These are phyloP conservation scores for Cladosporium sp. DNA, from an alignment of 2,329 filamentous ascomycete species.

Conservation along the genomic window DNA sequence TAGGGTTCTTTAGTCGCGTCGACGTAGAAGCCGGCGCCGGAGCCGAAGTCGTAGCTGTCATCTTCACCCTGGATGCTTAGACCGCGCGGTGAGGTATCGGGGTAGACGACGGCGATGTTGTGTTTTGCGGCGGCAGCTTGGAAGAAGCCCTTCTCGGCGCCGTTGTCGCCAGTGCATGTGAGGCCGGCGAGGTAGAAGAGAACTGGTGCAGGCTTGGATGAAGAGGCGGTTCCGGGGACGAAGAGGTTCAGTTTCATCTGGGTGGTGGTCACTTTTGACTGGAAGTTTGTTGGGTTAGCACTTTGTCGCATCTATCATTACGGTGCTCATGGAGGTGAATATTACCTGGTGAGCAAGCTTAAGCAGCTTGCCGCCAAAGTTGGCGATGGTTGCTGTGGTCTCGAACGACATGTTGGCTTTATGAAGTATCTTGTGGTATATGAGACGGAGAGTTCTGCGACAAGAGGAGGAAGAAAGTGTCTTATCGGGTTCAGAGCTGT, in stretches of 20 bases:
- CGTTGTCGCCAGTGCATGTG: slow-evolving; percentile 86
- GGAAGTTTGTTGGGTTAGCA: slow-evolving; percentile 16
- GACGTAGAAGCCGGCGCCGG: slow-evolving; percentile 90
- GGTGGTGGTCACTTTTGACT: slow-evolving; percentile 71
- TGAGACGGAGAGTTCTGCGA: not conserved
- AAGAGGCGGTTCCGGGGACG: slow-evolving; percentile 68
- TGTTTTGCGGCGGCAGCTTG: slow-evolving; percentile 74
- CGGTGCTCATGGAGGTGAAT: not conserved
- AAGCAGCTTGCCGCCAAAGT: slow-evolving; percentile 89
- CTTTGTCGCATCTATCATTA: not conserved
- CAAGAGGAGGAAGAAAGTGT: not conserved
- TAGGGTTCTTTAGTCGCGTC: slow-evolving; percentile 76
- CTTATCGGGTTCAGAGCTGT: not conserved
- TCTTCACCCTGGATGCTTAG: slow-evolving; percentile 78
- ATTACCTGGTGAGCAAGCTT: slow-evolving; percentile 72
- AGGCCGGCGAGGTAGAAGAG: slow-evolving; percentile 91
- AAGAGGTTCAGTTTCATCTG: slow-evolving; percentile 93
- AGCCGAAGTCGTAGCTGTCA: slow-evolving; percentile 86
- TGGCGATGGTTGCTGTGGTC: slow-evolving; percentile 82
- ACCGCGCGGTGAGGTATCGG: slow-evolving; percentile 87
- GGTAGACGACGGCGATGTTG: slow-evolving; percentile 89
- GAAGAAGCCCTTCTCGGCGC: slow-evolving; percentile 79
- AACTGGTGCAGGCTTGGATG: slow-evolving; percentile 67
- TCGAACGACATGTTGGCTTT: slow-evolving; percentile 69
- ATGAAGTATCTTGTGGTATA: not conserved